A percentile compares a stretch with the other conserved stretches of the same genome.
phyloP scores from a whole-genome alignment of 225 moss, liverwort and hornwort genomes.

The Bryoerythrophyllum caledonicum region DNA sequence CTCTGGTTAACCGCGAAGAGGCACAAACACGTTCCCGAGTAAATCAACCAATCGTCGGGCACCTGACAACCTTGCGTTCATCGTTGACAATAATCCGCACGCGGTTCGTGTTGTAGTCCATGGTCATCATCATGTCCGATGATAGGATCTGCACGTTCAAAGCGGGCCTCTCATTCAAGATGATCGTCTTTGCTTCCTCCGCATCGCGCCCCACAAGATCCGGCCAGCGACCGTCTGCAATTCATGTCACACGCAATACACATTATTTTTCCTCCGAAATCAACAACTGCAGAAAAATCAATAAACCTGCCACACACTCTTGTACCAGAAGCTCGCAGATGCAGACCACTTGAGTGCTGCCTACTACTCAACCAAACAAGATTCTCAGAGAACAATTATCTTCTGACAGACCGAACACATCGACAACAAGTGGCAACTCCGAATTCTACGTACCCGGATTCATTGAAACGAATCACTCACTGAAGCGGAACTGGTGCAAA shows the following conservation, averaged over 20 bases:
- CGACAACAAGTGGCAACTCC: too few species aligned
- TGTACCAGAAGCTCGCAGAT: background rate
- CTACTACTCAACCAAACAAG: background rate
- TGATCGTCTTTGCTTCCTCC: constrained; percentile 52
- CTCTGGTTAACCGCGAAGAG: constrained; percentile 14
- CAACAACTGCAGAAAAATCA: background rate
- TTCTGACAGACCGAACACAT: background rate
- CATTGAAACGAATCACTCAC: background rate
- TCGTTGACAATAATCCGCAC: constrained; percentile 45
- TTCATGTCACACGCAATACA: constrained; percentile 12
- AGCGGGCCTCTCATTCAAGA: constrained; percentile 44
- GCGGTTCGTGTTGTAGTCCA: constrained; percentile 56
- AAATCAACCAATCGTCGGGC: constrained; percentile 50
- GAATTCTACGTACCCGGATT: background rate
- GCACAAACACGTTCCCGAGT: constrained; percentile 12
- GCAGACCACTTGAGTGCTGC: too few species aligned
- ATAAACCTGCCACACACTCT: background rate
- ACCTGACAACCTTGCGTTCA: constrained; percentile 46
- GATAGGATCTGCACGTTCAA: constrained; percentile 42
- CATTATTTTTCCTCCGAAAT: background rate
- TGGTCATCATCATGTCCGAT: constrained; percentile 43
- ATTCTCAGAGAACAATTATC: background rate
- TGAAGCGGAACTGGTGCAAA: background rate
- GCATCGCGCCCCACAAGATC: constrained; percentile 64
- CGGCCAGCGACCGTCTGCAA: constrained; percentile 61